These are phyloP conservation scores for Kurtzmaniella fragi DNA, from an alignment of 805 yeast species.

Conservation along the genomic window DNA sequence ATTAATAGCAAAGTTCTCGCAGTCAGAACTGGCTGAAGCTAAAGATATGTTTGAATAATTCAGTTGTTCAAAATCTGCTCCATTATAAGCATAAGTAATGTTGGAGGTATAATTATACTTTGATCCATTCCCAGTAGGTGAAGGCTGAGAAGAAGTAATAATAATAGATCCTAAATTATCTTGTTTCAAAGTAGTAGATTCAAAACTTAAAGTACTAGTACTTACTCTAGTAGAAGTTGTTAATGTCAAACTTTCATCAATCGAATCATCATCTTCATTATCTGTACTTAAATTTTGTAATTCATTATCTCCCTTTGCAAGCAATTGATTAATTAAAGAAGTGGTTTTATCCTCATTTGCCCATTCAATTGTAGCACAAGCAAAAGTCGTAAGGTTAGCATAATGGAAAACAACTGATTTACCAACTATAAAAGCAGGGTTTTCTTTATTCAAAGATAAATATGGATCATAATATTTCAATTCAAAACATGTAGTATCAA, in stretches of 20 bases:
- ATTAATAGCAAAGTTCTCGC: conserved; percentile 1
- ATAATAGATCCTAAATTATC: too few relatives aligned
- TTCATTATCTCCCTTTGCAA: conserved; percentile 1
- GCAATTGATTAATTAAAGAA: not conserved
- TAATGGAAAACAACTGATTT: conserved; percentile 53
- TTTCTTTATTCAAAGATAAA: conserved; percentile 52
- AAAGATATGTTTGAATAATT: too few relatives aligned
- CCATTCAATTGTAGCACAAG: conserved; percentile 55
- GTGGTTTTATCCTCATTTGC: conserved; percentile 7
- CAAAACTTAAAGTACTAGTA: too few relatives aligned
- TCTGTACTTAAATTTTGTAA: not conserved
- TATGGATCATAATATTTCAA: conserved; percentile 59
- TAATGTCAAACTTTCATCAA: not conserved
- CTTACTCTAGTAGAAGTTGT: too few relatives aligned
- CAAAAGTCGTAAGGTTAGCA: conserved; percentile 50
- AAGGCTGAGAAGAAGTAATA: too few relatives aligned
- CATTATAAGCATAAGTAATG: not conserved
- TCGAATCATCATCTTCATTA: not conserved
- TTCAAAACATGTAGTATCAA: conserved; percentile 66
- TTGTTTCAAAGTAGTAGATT: too few relatives aligned
- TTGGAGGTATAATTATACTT: not conserved
- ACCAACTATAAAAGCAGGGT: conserved; percentile 57
- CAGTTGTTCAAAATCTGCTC: not conserved
- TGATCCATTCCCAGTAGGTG: not conserved
- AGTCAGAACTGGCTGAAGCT: not conserved